Conservation (phyloP, 148 eudicot species). For the Polygonum maritimum region DNA sequence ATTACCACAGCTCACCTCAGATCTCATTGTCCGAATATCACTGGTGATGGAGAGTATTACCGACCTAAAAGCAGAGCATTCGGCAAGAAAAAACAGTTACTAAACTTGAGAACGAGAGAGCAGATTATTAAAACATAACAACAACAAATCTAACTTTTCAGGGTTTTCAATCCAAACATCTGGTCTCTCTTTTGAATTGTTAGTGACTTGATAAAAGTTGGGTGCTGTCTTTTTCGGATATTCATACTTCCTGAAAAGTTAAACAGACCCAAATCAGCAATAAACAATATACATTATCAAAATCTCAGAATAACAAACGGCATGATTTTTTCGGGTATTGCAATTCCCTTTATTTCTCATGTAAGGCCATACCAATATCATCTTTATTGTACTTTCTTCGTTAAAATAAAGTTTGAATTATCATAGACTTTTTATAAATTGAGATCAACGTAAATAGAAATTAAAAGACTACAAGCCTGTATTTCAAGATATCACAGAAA, state of each 20-base stretch:
- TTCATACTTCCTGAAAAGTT: constrained; percentile 48
- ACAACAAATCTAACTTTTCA: constrained; percentile 49
- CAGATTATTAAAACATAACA: not conserved
- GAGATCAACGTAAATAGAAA: not conserved
- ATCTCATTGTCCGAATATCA: constrained; percentile 78
- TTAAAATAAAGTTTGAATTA: not conserved
- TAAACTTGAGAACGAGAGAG: not conserved
- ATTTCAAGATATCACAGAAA: not conserved
- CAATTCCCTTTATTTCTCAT: not conserved
- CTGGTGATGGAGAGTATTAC: constrained; percentile 75
- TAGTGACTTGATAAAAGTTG: constrained; percentile 83
- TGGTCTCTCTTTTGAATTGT: constrained; percentile 86
- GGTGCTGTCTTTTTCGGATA: constrained; percentile 80
- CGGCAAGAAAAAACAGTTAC: not conserved
- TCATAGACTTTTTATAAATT: not conserved
- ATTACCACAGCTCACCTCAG: constrained; percentile 39
- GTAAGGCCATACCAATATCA: not conserved
- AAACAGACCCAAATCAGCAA: not conserved
- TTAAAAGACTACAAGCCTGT: not conserved
- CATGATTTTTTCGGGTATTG: not conserved
- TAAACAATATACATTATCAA: not conserved
- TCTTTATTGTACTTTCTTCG: not conserved
- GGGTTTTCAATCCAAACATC: constrained; percentile 99
- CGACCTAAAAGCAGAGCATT: constrained; percentile 32
- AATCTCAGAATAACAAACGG: not conserved